Base-by-base conservation (phyloP, 192 early-diverging fungal species). In the Linnemannia elongata region DNA sequence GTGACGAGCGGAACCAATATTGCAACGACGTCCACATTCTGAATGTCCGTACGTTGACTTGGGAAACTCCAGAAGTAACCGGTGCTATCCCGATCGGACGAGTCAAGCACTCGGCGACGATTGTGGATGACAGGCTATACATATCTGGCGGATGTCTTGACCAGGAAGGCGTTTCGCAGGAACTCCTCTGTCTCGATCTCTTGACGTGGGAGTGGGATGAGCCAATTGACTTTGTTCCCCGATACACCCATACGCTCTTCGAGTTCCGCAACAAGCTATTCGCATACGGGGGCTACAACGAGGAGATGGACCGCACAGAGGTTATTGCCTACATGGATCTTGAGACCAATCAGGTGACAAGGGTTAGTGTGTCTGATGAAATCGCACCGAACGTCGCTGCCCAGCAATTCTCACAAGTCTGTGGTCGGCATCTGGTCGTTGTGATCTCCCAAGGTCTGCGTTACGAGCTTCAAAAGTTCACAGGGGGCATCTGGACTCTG, bases 361-460 rank as follows among this genome's bases (percentile, higher is more conserved):
- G 89, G 39, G 41, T 94, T 27, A 88, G 89, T 17, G 89, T 94
- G 7, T 78, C 83, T 6, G 90, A 90, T 54, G 85, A 90, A 8
- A 85, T 85, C 38, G 81, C 92, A 1, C 94, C 94, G 12, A 88
- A 90, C 54, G 83, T 91, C 18, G 79, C 90, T 42, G 94, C 92
- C 1, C 93, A 95, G 80, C 91, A 93, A 49, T 94, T 91, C 80
- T 88, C 90, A 10, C 93, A 95, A 72, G 77, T 94, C 55, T 95
- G 90, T 83, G 91, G 93, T 20, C 88, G 90, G 69, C 76, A 91
- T 74, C 88, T 95, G 17, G 89, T 93, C 6, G 92, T 94, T 0
- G 89, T 91, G 3, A 88, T 94, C 24, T 89, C 91, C 1, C 81
- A 89, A 39, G 80, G 80, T 42, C 72, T 90, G 22, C 81, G 87